These are phyloP conservation scores for Psilocybe sp. DNA, from an alignment of 768 basidiomycete genomes.

Conservation along the genomic window DNA sequence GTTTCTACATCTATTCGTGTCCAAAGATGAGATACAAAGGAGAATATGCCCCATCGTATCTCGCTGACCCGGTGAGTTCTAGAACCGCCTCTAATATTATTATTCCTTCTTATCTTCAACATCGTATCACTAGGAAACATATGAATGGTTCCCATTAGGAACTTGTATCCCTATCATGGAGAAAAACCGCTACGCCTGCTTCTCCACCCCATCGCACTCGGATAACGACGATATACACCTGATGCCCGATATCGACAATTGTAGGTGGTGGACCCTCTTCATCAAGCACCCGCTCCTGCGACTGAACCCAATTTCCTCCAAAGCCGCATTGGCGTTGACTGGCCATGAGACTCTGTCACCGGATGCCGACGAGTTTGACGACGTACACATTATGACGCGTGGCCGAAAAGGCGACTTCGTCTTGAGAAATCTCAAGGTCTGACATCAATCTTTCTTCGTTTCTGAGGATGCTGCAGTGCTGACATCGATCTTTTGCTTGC, in stretches of 20 bases:
- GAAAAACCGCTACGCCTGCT: conserved; percentile 64
- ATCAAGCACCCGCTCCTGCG: too few species aligned
- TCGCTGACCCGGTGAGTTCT: conserved; percentile 75
- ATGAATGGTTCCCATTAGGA: conserved; percentile 71
- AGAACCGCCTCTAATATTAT: neutral
- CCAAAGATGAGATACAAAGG: conserved; percentile 96
- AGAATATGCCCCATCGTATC: conserved; percentile 85
- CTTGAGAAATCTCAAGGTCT: too few species aligned
- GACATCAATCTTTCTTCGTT: too few species aligned
- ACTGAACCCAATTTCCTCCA: too few species aligned
- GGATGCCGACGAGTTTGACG: conserved; percentile 2
- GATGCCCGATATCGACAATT: neutral
- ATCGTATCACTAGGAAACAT: conserved; percentile 59
- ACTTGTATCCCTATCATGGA: conserved; percentile 62
- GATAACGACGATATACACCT: conserved; percentile 15
- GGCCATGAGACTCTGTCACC: neutral
- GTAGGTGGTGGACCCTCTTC: neutral
- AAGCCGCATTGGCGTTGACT: too few species aligned
- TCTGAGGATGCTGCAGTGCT: too few species aligned
- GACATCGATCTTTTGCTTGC: too few species aligned
- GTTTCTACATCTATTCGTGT: conserved; percentile 91
- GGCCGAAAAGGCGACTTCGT: too few species aligned
- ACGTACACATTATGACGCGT: neutral
- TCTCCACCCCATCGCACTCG: conserved; percentile 61
- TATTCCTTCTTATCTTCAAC: neutral